Evolutionary conservation across 2,329 filamentous ascomycete genomes (phyloP).

Genomic region (Dothistroma septosporum): DNA sequence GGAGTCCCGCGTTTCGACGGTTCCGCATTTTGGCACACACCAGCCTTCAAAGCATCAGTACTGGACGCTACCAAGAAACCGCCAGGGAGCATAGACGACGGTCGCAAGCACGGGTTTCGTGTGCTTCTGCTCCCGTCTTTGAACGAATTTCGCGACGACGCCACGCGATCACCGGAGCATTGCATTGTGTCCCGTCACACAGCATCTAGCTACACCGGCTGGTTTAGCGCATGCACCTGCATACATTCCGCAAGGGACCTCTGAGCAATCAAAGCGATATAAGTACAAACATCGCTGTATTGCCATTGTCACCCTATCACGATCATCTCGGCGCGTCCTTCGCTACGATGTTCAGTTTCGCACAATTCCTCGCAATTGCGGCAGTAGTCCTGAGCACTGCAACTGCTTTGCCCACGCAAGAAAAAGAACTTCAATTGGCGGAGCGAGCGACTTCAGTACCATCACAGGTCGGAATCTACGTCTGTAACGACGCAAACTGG

Average conservation of each 20-base stretch:
- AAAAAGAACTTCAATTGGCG: neutral
- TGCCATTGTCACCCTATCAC: neutral
- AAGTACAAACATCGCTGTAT: neutral
- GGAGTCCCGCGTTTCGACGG: neutral
- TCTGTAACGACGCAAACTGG: constrained; percentile 20
- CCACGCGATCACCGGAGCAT: neutral
- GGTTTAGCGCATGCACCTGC: neutral
- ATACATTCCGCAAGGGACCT: constrained; percentile 5
- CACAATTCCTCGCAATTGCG: constrained; percentile 4
- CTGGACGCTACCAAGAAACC: neutral
- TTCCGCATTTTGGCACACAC: neutral
- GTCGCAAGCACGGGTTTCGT: neutral
- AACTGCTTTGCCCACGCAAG: constrained; percentile 7
- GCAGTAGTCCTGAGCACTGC: constrained; percentile 6
- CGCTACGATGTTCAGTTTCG: constrained; percentile 1
- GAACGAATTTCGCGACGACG: neutral
- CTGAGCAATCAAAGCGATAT: neutral
- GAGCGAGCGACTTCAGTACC: constrained; percentile 15
- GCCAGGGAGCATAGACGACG: neutral
- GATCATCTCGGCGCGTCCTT: constrained; percentile 6
- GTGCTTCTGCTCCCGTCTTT: neutral
- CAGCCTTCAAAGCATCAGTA: neutral
- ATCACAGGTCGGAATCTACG: constrained; percentile 17
- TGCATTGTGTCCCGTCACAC: constrained; percentile 1
- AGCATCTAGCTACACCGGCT: neutral